Evolutionary conservation across 1,284 basidiomycete genomes (phyloP).

Genomic region (Clitocybe nebularis): DNA sequence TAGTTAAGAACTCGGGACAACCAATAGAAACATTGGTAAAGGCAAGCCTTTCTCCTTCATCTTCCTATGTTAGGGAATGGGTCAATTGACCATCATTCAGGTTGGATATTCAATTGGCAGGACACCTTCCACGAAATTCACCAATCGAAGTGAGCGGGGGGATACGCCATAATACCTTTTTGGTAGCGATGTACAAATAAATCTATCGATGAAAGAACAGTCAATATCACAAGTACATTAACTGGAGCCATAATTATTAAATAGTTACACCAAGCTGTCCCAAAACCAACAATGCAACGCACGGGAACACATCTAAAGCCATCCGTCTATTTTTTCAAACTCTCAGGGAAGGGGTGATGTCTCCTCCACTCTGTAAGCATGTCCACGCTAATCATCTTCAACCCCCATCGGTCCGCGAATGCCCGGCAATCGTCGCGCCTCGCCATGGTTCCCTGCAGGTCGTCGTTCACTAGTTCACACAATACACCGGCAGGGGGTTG

Average conservation of each 20-base stretch:
- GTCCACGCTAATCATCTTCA: slow-evolving; percentile 94
- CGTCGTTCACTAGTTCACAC: slow-evolving; percentile 95
- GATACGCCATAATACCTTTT: too few species aligned
- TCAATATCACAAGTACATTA: neutral
- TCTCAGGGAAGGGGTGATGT: slow-evolving; percentile 19
- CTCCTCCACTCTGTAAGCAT: slow-evolving; percentile 53
- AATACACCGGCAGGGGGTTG: slow-evolving; percentile 82
- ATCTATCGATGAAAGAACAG: too few species aligned
- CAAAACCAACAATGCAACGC: too few species aligned
- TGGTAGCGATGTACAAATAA: too few species aligned
- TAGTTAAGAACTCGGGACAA: too few species aligned
- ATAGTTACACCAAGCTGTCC: neutral
- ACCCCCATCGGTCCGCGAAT: slow-evolving; percentile 89
- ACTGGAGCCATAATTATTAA: slow-evolving; percentile 1
- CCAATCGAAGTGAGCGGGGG: too few species aligned
- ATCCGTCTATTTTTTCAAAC: slow-evolving; percentile 4
- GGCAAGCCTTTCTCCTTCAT: too few species aligned
- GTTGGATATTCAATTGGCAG: too few species aligned
- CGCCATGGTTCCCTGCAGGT: slow-evolving; percentile 91
- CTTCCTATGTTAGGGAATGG: too few species aligned
- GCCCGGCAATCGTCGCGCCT: slow-evolving; percentile 89
- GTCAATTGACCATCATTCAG: too few species aligned
- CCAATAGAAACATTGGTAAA: too few species aligned
- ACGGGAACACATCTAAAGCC: neutral
- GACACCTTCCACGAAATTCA: too few species aligned